Base-by-base conservation (phyloP, 495 filamentous ascomycete genomes). In the Amphirosellinia nigrospora region DNA sequence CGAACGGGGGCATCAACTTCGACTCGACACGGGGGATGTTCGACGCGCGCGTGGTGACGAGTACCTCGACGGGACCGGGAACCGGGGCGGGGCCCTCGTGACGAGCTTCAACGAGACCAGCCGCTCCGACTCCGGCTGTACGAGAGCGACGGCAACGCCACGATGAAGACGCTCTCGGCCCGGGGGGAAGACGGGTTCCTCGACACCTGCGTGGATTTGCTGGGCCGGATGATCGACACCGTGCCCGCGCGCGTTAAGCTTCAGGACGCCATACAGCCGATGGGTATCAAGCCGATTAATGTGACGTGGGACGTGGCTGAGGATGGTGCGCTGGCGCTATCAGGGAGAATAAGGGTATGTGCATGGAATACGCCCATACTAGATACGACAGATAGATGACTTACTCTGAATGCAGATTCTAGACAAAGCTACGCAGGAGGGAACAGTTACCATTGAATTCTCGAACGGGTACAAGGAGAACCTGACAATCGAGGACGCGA, bases 171-270 rank as follows among this genome's bases (percentile, higher is more conserved):
- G 3, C 68, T 87, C 71, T 74, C 73, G 32, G 71, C 75, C 4
- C n/a, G n/a, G 58, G 77, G 81, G 13, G 61, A 64, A 6, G 72
- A 68, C 66, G 79, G 68, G 72, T 86, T 78, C 70, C 77, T 75
- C 38, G 74, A 72, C 26, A 76, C 78, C 26, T 87, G 85, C 71
- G 71, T 78, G 41, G 68, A 70, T 28, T 74, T 85, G 41, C 74
- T 86, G 30, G 77, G 80, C 48, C 78, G 79, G 28, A 84, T 87
- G 83, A 79, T 87, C 56, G 82, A 87, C 71, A 78, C 79, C 19
- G 82, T 86, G 4, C 84, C 85, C 2, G 71, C 71, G 1, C 69
- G 71, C 11, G 80, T 82, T 19, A 69, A 71, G 16, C 79, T 87
- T n/a, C 80, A 79, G 30, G 73, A 78, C 62, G 62, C 78, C 23